These are phyloP conservation scores for Heterobasidion irregulare DNA, from an alignment of 1,284 basidiomycete species.

Conservation along the genomic window DNA sequence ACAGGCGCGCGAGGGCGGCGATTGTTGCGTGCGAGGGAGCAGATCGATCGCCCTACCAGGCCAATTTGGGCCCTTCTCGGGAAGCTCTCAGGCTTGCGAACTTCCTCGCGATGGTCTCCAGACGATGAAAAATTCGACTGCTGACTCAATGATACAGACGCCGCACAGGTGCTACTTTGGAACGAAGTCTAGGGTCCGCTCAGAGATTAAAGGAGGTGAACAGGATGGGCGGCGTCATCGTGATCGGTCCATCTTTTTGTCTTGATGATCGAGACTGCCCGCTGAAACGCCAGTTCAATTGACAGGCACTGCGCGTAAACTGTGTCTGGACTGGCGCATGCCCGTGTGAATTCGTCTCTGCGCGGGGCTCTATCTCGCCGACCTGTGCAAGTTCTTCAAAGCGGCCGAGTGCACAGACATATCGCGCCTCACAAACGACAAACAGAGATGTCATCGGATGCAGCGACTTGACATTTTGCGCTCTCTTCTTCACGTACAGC, in stretches of 20 bases:
- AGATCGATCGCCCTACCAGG: too few species aligned
- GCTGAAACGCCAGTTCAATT: neutral
- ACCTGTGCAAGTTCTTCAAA: slow-evolving; percentile 65
- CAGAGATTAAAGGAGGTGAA: too few species aligned
- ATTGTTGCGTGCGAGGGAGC: too few species aligned
- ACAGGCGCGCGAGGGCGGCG: too few species aligned
- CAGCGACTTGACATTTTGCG: slow-evolving; percentile 42
- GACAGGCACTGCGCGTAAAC: slow-evolving; percentile 56
- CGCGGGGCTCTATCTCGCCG: slow-evolving; percentile 59
- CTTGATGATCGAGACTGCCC: neutral
- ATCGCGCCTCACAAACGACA: slow-evolving; percentile 28
- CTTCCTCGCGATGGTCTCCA: too few species aligned
- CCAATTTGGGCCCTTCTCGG: too few species aligned
- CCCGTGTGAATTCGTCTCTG: slow-evolving; percentile 66
- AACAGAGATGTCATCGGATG: slow-evolving; percentile 49
- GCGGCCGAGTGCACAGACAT: slow-evolving; percentile 37
- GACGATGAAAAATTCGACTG: too few species aligned
- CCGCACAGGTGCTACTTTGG: too few species aligned
- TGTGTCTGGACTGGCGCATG: slow-evolving; percentile 55
- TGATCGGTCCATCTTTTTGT: slow-evolving; percentile 35
- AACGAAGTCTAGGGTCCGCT: too few species aligned
- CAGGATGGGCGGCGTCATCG: slow-evolving; percentile 49
- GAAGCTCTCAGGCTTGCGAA: too few species aligned
- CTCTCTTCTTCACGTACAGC: slow-evolving; percentile 62
- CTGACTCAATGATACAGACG: too few species aligned